Evolutionary conservation across 2,329 filamentous ascomycete genomes (phyloP), one percentile per base, ranked within the genome.

Genomic region (Trichophyton schoenleinii): DNA sequence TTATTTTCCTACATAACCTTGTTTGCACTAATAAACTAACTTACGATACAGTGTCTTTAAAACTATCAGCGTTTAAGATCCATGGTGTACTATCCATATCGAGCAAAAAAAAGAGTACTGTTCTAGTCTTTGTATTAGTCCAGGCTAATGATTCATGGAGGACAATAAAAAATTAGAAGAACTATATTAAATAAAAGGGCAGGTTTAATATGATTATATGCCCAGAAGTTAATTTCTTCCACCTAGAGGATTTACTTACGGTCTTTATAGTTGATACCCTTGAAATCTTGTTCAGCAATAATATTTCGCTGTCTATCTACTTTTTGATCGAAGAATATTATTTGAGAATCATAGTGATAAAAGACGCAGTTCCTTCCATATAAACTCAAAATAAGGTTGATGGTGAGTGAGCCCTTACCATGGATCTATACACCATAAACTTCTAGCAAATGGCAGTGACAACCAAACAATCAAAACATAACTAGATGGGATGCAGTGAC

Each of bases 51-150:
- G 87, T 70, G 85, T 91, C 57, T 89, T 91, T 76, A 86, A 88
- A 73, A 91, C 88, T 1, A 92, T 92, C 70, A 90, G 87, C 72
- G 87, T 91, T 61, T 91, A 80, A 60, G 8, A 18, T 41, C 13
- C 38, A 20, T 53, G 13, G 28, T 31, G n/a, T 34, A 34, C 11
- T 31, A 31, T 15, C 31, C 6, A 15, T 7, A 53, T 5, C 13
- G 13, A 31, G 11, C n/a, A 25, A 48, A 48, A 48, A 46, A n/a
- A 5, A 25, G 20, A 22, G n/a, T 2, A 22, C 20, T 11, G 11
- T 20, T 48, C 20, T 20, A 22, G 44, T 18, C 20, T 48, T 48
- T 48, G 6, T 20, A 11, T 48, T 48, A 20, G 6, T 31, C 20
- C 8, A 31, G 49, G 22, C 28, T 20, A 13, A 13, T 58, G 20